phyloP scores from a whole-genome alignment of 768 basidiomycete genomes.

The Myochromella boudieri region DNA sequence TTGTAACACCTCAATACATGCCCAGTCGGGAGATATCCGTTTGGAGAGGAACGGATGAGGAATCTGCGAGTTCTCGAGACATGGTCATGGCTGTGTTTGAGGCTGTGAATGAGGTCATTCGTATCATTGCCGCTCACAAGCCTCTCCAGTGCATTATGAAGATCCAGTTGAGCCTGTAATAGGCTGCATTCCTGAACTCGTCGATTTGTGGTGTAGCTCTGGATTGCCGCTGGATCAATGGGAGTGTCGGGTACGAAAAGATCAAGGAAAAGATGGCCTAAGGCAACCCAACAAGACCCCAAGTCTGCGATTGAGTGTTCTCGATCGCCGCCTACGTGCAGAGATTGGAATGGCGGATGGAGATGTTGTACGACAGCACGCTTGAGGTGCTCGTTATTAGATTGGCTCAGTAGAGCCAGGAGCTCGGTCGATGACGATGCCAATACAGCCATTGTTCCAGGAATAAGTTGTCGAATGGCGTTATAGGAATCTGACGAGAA shows the following conservation, averaged over 20 bases:
- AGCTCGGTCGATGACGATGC: conserved; percentile 22
- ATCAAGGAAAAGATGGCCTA: conserved; percentile 59
- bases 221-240: conserved; percentile 79
- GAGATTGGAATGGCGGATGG: conserved; percentile 20
- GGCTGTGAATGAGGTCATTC: conserved; percentile 48
- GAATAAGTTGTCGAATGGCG: conserved; percentile 15
- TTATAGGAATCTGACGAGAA: conserved; percentile 28
- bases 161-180: conserved; percentile 46
- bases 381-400: conserved; percentile 33
- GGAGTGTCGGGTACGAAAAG: conserved; percentile 83
- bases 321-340: conserved; percentile 6
- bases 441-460: conserved; percentile 13
- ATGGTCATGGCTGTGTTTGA: no score
- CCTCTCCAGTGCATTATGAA: conserved; percentile 57
- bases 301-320: conserved; percentile 17
- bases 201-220: conserved; percentile 45
- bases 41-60: conserved; percentile 31
- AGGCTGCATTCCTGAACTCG: conserved; percentile 38
- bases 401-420: conserved; percentile 30
- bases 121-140: conserved; percentile 53
- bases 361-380: conserved; percentile 32
- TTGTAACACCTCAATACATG: conserved; percentile 72
- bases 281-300: conserved; percentile 54
- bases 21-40: conserved; percentile 50
- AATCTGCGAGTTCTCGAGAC: no score